Evolutionary conservation across 1,284 basidiomycete genomes (phyloP).

Genomic region (Grifola frondosa): DNA sequence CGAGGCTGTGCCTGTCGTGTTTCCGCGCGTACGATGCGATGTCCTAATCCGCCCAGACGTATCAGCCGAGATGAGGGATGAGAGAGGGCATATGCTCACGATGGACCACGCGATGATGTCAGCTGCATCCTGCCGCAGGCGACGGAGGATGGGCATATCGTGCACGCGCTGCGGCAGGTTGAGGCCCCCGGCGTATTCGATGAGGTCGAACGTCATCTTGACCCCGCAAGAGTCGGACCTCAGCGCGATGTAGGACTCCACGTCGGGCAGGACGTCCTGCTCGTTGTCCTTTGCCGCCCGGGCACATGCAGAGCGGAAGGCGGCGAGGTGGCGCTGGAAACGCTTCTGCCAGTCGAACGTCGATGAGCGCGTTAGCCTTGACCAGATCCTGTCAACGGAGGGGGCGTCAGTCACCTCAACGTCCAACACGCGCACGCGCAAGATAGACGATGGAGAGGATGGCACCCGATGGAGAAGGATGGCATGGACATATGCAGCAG

Average conservation of each 20-base stretch:
- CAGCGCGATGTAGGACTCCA: slow-evolving; percentile 46
- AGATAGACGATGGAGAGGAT: not conserved
- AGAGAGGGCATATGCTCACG: slow-evolving; percentile 33
- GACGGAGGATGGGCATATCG: slow-evolving; percentile 31
- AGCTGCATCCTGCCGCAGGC: slow-evolving; percentile 39
- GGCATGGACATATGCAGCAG: no score
- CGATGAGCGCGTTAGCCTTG: slow-evolving; percentile 17
- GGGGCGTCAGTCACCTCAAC: not conserved
- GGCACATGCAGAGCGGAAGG: slow-evolving; percentile 27
- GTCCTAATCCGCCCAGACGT: slow-evolving; percentile 38
- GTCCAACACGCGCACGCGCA: slow-evolving; percentile 3
- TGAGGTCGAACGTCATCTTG: slow-evolving; percentile 50
- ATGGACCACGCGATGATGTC: slow-evolving; percentile 49
- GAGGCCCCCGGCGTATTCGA: slow-evolving; percentile 53
- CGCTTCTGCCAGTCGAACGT: slow-evolving; percentile 27
- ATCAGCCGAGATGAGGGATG: not conserved
- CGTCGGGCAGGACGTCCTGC: slow-evolving; percentile 34
- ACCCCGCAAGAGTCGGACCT: slow-evolving; percentile 49
- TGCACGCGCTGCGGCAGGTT: slow-evolving; percentile 35
- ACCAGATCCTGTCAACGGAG: slow-evolving; percentile 17
- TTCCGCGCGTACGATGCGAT: slow-evolving; percentile 48
- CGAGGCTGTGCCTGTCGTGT: slow-evolving; percentile 42
- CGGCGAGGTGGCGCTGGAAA: slow-evolving; percentile 29
- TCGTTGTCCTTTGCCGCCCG: slow-evolving; percentile 24
- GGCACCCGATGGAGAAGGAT: not conserved